Evolutionary conservation across 2,329 filamentous ascomycete genomes (phyloP), one percentile per base, ranked within the genome.

Genomic region (Hymenoscyphus albidus): DNA sequence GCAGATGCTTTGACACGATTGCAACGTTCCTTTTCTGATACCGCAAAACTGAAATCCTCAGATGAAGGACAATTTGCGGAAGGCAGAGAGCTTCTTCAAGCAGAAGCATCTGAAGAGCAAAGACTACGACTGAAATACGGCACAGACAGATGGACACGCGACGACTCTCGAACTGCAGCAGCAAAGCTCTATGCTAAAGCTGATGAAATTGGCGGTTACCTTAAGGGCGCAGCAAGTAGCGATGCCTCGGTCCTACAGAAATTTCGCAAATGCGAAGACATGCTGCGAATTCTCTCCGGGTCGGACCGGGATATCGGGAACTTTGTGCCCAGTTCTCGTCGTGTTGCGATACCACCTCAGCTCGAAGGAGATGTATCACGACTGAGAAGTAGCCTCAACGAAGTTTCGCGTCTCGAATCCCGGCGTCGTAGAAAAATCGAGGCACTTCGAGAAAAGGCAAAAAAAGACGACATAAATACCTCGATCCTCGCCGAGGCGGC

Each of bases 51-150:
- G n/a, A 92, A 95, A 70, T 82, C 87, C 0, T 90, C 88, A 59
- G 93, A 97, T 73, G 80, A 88, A 62, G 84, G 87, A 0, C 84
- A 92, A 0, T 98, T 95, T 67, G 87, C 91, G 56, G 94, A 98
- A 77, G 94, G 92, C 0, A 88, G 89, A 40, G 87, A 91, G 14
- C 82, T 95, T 0, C 79, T 99, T 0, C 84, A 86, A 1, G 86
- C 89, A 0, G 95, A 99, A 77, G 88, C 89, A 65, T 88, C 90
- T 16, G 94, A 98, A 74, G 94, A 99, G 70, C 85, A 91, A 65
- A 83, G 85, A 22, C 81, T 93, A 9, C 85, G 91, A 18, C 80
- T 82, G 63, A 94, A 89, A 73, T 93, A 92, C 73, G 95, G 95
- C 27, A 97, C 93, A 0, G 91, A 93, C 65, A 84, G 92, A 67